Percentiles rank a stretch among this genome's conserved stretches.
Conservation (phyloP, 176 grass and related monocot genomes). For the Oryza punctata region DNA sequence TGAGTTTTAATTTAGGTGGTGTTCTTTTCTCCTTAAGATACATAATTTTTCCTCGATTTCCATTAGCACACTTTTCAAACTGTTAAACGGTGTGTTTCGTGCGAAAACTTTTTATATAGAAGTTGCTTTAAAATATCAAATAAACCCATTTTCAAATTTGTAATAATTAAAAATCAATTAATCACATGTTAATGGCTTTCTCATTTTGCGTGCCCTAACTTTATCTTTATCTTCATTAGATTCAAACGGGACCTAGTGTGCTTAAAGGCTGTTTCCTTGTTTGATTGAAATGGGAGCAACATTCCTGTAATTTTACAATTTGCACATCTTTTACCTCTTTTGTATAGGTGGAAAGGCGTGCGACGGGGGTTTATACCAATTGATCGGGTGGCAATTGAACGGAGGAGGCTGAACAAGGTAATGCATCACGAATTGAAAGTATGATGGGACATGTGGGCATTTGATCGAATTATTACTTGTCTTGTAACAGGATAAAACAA, state of each 20-base stretch:
- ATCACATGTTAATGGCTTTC: too few relatives aligned
- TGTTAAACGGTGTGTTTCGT: too few relatives aligned
- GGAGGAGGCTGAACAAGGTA: conserved; percentile 74
- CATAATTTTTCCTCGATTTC: too few relatives aligned
- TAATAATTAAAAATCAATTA: too few relatives aligned
- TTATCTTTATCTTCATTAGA: too few relatives aligned
- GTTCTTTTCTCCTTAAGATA: too few relatives aligned
- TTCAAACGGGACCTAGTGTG: too few relatives aligned
- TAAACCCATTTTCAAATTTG: too few relatives aligned
- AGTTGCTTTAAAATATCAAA: too few relatives aligned
- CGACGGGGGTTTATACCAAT: conserved; percentile 49
- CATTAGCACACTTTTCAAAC: too few relatives aligned
- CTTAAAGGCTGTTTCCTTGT: neutral
- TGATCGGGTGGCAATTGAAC: conserved; percentile 63
- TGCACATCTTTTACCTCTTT: conserved; percentile 14
- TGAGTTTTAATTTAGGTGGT: neutral
- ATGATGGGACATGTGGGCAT: neutral
- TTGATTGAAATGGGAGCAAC: neutral
- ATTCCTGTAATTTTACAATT: conserved; percentile 1
- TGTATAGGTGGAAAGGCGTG: conserved; percentile 71
- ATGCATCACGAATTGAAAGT: conserved; percentile 23
- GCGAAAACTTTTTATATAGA: too few relatives aligned
- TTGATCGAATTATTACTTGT: conserved; percentile 8
- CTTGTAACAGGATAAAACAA: conserved; percentile 68
- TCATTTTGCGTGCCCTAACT: too few relatives aligned